A percentile compares a stretch with the other conserved stretches of the same genome.
phyloP scores from a whole-genome alignment of 306 rosid genomes.

The Cucurbita maxima region DNA sequence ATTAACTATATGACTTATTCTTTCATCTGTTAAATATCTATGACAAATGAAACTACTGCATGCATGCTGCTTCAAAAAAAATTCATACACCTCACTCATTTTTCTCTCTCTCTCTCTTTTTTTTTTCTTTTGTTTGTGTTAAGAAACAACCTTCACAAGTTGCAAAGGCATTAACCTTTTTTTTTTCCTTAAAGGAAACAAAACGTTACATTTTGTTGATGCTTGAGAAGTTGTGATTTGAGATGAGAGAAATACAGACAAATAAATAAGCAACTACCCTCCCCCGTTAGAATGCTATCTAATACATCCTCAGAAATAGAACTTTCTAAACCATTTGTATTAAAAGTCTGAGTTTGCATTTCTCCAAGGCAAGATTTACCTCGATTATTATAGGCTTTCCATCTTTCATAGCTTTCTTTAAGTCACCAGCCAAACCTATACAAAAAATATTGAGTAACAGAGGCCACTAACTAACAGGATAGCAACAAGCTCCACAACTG shows the following conservation, averaged over 20 bases:
- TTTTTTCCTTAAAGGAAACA: background rate
- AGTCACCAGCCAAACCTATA: conserved; percentile 89
- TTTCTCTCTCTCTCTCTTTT: background rate
- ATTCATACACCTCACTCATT: background rate
- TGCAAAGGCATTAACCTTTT: background rate
- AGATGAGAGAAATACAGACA: background rate
- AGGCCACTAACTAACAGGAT: background rate
- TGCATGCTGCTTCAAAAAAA: background rate
- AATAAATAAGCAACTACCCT: background rate
- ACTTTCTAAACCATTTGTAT: background rate
- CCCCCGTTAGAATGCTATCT: background rate
- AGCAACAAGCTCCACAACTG: background rate
- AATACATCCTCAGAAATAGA: background rate
- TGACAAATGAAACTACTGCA: background rate
- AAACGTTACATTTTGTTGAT: background rate
- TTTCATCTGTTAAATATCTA: background rate
- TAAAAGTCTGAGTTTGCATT: background rate
- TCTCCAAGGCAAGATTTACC: conserved; percentile 17
- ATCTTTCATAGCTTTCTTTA: conserved; percentile 98
- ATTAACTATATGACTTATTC: background rate
- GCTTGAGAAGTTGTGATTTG: background rate
- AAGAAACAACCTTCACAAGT: background rate
- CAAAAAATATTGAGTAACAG: conserved; percentile 15
- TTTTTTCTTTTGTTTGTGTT: background rate
- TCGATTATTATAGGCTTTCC: conserved; percentile 96